A percentile compares a stretch with the other conserved stretches of the same genome.
These are phyloP conservation scores for Zelonia costaricensis DNA, from an alignment of 208 protist genomes.

Conservation along the genomic window DNA sequence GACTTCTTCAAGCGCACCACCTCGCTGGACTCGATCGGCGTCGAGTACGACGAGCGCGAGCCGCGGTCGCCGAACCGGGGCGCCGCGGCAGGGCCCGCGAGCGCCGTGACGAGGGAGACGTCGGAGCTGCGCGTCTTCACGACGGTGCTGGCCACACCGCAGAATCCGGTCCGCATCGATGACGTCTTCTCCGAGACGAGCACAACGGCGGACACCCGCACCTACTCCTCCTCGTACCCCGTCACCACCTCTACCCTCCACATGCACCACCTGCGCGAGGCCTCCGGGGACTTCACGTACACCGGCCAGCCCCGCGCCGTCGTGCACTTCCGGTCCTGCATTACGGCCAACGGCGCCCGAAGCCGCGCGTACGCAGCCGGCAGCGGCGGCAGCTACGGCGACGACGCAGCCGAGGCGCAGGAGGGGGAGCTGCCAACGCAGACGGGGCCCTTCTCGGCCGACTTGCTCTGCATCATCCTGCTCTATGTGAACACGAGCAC, in stretches of 20 bases:
- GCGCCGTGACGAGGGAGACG: conserved; percentile 2
- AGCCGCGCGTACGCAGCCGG: neutral
- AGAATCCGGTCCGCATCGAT: conserved; percentile 15
- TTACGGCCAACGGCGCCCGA: conserved; percentile 37
- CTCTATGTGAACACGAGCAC: conserved; percentile 66
- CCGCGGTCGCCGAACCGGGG: neutral
- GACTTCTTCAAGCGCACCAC: conserved; percentile 44
- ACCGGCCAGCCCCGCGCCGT: conserved; percentile 67
- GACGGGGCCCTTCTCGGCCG: conserved; percentile 69
- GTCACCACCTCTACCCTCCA: conserved; percentile 25
- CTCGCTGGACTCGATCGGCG: conserved; percentile 48
- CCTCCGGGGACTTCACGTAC: conserved; percentile 61
- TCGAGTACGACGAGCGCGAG: conserved; percentile 38
- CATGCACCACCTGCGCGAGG: conserved; percentile 38
- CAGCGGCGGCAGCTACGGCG: conserved; percentile 1
- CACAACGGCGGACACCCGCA: conserved; percentile 43
- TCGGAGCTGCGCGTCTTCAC: conserved; percentile 19
- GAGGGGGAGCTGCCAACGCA: conserved; percentile 41
- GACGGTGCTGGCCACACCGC: conserved; percentile 2
- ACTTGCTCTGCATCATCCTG: conserved; percentile 71
- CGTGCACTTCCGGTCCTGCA: conserved; percentile 77
- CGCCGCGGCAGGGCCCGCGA: conserved; percentile 9
- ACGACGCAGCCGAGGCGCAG: neutral
- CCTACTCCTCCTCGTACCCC: conserved; percentile 35
- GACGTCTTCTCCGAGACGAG: conserved; percentile 45